Evolutionary conservation across 2,329 filamentous ascomycete genomes (phyloP).

Genomic region (Chaetoscypha palmicola): DNA sequence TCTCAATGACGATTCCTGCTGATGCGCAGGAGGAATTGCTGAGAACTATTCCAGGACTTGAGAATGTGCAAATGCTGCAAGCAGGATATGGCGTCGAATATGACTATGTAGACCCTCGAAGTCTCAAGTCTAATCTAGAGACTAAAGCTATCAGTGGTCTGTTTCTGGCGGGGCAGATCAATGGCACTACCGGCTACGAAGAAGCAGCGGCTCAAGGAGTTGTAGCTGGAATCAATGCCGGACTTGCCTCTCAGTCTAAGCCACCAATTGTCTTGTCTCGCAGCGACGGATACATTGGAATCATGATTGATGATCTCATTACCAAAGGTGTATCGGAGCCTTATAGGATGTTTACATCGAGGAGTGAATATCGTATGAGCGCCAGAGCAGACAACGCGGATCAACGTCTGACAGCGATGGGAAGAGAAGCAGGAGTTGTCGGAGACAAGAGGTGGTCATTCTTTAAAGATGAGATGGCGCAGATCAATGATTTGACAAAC

Average conservation of each 20-base stretch:
- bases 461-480: constrained; percentile 57
- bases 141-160: constrained; percentile 86
- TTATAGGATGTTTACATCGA: constrained; percentile 96
- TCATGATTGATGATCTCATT: constrained; percentile 97
- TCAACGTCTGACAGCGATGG: constrained; percentile 71
- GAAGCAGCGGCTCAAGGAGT: constrained; percentile 93
- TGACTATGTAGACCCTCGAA: constrained; percentile 93
- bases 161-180: constrained; percentile 93
- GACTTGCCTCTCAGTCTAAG: constrained; percentile 64
- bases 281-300: constrained; percentile 90
- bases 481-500: constrained; percentile 59
- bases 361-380: constrained; percentile 92
- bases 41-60: constrained; percentile 80
- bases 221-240: constrained; percentile 88
- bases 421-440: constrained; percentile 69
- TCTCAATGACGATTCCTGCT: constrained; percentile 92
- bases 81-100: constrained; percentile 97
- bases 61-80: constrained; percentile 86
- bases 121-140: constrained; percentile 80
- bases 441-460: constrained; percentile 68
- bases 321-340: constrained; percentile 96
- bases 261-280: constrained; percentile 63
- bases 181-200: constrained; percentile 96
- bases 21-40: constrained; percentile 80
- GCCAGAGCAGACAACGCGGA: constrained; percentile 93